These are phyloP conservation scores for Dillenia turbinata DNA, from an alignment of 164 flowering plant species.

Conservation along the genomic window DNA sequence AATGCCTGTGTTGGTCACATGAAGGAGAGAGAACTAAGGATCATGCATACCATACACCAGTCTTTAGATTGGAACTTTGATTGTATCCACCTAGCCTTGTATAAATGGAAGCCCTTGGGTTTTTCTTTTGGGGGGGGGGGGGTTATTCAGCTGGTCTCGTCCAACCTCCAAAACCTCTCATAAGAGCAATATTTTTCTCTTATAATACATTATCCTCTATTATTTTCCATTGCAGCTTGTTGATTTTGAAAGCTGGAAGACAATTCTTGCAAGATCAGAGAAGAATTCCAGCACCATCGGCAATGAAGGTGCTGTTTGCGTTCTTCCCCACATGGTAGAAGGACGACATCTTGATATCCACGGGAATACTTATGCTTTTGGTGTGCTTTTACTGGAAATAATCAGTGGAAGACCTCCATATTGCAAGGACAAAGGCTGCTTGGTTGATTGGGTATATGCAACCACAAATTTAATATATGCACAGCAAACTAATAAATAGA, in stretches of 20 bases:
- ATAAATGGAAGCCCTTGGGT: too few species aligned
- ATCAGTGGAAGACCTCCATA: constrained; percentile 78
- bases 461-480: background rate
- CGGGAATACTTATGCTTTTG: constrained; percentile 73
- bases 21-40: too few species aligned
- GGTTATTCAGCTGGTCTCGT: too few species aligned
- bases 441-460: constrained; percentile 82
- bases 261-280: constrained; percentile 66
- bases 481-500: too few species aligned
- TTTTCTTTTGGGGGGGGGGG: too few species aligned
- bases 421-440: constrained; percentile 74
- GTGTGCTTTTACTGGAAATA: constrained; percentile 78
- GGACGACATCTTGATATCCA: constrained; percentile 57
- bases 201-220: background rate
- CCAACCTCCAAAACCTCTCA: too few species aligned
- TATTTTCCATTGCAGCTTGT: constrained; percentile 54
- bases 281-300: constrained; percentile 58
- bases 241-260: constrained; percentile 93
- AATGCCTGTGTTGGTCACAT: too few species aligned
- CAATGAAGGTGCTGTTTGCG: constrained; percentile 45
- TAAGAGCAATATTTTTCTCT: too few species aligned
- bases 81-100: too few species aligned
- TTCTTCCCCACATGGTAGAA: constrained; percentile 62
- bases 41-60: too few species aligned
- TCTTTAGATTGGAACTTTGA: too few species aligned